Conservation (phyloP, 805 yeast genomes). For the Saccharomycopsis babjevae region DNA sequence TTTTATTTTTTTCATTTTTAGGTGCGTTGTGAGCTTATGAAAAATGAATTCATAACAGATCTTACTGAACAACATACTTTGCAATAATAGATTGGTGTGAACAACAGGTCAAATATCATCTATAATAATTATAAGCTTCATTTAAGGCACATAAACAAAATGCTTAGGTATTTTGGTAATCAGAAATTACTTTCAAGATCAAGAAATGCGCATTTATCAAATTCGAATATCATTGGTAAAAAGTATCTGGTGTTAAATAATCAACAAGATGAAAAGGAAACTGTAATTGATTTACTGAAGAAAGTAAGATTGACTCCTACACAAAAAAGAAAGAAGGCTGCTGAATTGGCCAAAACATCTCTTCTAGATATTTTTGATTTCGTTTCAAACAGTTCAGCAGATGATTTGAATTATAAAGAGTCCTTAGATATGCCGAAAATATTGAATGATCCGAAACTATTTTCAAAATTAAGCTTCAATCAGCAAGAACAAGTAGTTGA, state of each 20-base stretch:
- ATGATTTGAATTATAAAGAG: conserved; percentile 25
- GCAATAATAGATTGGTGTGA: too few species aligned
- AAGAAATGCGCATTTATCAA: not conserved
- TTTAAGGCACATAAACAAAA: not conserved
- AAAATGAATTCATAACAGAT: too few species aligned
- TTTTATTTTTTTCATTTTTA: too few species aligned
- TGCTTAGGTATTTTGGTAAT: not conserved
- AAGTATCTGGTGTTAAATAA: not conserved
- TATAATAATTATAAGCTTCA: too few species aligned
- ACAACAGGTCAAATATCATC: too few species aligned
- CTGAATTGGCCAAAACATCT: conserved; percentile 22
- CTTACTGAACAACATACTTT: too few species aligned
- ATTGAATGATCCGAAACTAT: conserved; percentile 28
- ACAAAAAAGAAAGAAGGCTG: conserved; percentile 15
- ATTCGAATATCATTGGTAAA: not conserved
- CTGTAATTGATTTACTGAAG: not conserved
- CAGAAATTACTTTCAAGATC: not conserved
- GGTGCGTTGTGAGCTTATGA: too few species aligned
- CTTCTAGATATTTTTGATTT: conserved; percentile 25
- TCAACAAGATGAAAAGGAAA: not conserved
- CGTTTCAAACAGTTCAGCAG: conserved; percentile 20
- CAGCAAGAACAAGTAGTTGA: conserved; percentile 50
- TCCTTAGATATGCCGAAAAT: conserved; percentile 39
- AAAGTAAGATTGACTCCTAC: conserved; percentile 8
- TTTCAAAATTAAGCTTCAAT: conserved; percentile 32